Evolutionary conservation across 2,329 filamentous ascomycete species (phyloP).

Genomic region (Aspergillus sp.): DNA sequence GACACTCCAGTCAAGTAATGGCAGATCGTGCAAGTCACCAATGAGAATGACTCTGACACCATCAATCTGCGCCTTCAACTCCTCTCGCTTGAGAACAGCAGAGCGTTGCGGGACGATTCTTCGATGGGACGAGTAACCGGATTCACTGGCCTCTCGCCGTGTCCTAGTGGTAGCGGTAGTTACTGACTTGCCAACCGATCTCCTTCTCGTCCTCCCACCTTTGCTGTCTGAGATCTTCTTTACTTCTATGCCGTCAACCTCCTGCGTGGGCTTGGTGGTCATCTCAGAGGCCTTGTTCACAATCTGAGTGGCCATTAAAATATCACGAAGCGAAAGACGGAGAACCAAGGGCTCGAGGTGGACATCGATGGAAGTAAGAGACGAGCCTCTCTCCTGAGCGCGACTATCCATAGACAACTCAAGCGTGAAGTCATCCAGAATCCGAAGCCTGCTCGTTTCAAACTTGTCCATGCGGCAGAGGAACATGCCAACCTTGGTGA

Average conservation of each 20-base stretch:
- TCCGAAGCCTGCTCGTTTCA: slow-evolving; percentile 79
- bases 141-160: slow-evolving; percentile 41
- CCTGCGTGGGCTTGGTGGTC: slow-evolving; percentile 48
- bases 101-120: slow-evolving; percentile 38
- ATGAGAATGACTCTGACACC: slow-evolving; percentile 90
- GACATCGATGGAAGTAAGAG: slow-evolving; percentile 70
- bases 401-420: slow-evolving; percentile 78
- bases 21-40: slow-evolving; percentile 90
- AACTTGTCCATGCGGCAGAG: slow-evolving; percentile 97
- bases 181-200: slow-evolving; percentile 39
- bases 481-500: slow-evolving; percentile 96
- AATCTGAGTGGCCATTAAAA: slow-evolving; percentile 88
- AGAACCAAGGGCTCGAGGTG: slow-evolving; percentile 88
- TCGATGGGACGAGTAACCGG: slow-evolving; percentile 23
- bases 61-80: slow-evolving; percentile 77
- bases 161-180: slow-evolving; percentile 39
- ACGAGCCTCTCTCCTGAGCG: slow-evolving; percentile 52
- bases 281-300: slow-evolving; percentile 84
- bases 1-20: slow-evolving; percentile 86
- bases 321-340: slow-evolving; percentile 85
- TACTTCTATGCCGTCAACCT: slow-evolving; percentile 48
- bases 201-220: slow-evolving; percentile 38
- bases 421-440: slow-evolving; percentile 93
- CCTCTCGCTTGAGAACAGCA: slow-evolving; percentile 60
- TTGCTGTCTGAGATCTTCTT: slow-evolving; percentile 44